Evolutionary conservation across 257 asterid species (phyloP), one percentile per base, ranked within the genome.

Genomic region (Nicotiana sylvestris): DNA sequence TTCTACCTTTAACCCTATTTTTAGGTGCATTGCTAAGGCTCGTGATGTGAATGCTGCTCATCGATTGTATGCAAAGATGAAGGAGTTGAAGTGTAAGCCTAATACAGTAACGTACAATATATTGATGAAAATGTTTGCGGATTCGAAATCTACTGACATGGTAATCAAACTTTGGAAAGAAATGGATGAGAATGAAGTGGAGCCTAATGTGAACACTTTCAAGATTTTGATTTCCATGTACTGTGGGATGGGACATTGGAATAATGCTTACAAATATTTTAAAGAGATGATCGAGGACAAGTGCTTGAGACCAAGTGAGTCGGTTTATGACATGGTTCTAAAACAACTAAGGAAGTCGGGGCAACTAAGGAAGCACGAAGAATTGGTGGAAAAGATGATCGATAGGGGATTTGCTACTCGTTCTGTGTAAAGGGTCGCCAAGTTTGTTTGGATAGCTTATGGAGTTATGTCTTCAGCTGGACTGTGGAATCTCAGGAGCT

Each of bases 161-260:
- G 94, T 94, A 3, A 84, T 94, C 85, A 93, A 93, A 93, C 90
- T 94, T 16, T 92, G 94, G 95, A 91, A 92, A 16, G 97, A 96
- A 84, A 96, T 96, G 99, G 91, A 84, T 25, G 93, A 77, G 85
- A 89, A 65, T 81, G 92, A 86, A 85, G 93, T 93, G 11, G 99
- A 96, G 90, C 93, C 97, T 17, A 94, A 91, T 69, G 96, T 92
- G 89, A 92, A 92, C 58, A 93, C 93, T 39, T 96, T 84, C 89
- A 89, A 85, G 90, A 89, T 89, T 81, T 77, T 96, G 79, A 94
- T 96, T 25, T 85, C 92, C 3, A 86, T 94, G 93, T 94, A 89
- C 81, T 93, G 94, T 69, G 82, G 86, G 35, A 93, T 94, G 95
- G 98, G 99, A 76, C 99, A 94, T 64, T 96, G 98, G 98, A 94